Base-by-base conservation (phyloP, 768 basidiomycete genomes). In the Wakefieldia striispora region DNA sequence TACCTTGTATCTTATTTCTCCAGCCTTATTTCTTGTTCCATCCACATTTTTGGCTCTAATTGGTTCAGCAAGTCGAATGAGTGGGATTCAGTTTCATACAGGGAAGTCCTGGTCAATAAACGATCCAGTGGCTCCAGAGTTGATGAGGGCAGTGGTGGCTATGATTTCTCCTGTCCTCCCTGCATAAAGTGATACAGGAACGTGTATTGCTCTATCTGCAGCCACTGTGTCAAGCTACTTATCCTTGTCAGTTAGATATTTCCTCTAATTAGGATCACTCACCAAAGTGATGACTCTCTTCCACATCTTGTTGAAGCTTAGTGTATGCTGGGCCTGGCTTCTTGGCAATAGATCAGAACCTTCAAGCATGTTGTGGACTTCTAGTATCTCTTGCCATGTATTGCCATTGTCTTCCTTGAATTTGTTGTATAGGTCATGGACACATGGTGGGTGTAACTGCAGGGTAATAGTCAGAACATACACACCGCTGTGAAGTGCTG, bases 311-410 rank as follows among this genome's bases (percentile, higher is more conserved):
- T 38, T 40, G 34, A 51, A 51, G 4, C 14, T 31, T 16, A 47
- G 45, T 0, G 17, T 10, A 6, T 21, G 13, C 10, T 51, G 50
- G 6, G 40, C 13, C 6, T 47, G 24, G 0, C 42, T 41, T 7
- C 29, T 38, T 6, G 29, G 13, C 1, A 46, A 34, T 5, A 29
- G 39, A 8, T 43, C 10, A 4, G 33, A 33, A 21, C 23, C 23
- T n/a, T 52, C 41, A 1, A 48, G 2, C 41, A 33, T 19, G 4
- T 39, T 23, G 4, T 48, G 13, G 17, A 52, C 17, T 11, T 52
- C 45, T 13, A 52, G 12, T 1, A 53, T 49, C 19, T 53, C 47
- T n/a, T 49, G 51, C 45, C 46, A 52, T 0, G 11, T 43, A 1
- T 52, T 36, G 0, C 1, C 0, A 12, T 50, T 45, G 13, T 40